Conservation (phyloP, 306 rosid genomes). For the Ormosia semicastrata region DNA sequence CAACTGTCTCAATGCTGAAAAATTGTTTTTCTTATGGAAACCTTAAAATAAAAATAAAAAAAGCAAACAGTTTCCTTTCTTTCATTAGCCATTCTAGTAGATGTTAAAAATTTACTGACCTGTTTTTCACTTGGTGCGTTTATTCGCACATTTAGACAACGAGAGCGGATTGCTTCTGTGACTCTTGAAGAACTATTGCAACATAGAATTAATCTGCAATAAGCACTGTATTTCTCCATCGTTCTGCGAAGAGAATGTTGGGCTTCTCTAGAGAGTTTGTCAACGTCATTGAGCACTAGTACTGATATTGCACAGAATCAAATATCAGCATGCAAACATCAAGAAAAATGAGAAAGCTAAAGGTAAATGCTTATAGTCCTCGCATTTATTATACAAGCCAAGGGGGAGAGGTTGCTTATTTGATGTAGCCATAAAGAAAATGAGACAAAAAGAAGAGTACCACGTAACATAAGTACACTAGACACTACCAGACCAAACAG, state of each 20-base stretch:
- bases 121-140: conserved; percentile 82
- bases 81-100: not conserved
- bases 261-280: conserved; percentile 94
- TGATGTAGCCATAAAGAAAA: not conserved
- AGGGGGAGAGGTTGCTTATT: not conserved
- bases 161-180: conserved; percentile 93
- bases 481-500: not conserved
- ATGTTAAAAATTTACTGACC: conserved; percentile 39
- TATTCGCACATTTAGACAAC: conserved; percentile 86
- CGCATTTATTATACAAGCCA: not conserved
- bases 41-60: not conserved
- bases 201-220: conserved; percentile 86
- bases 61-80: not conserved
- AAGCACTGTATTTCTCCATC: conserved; percentile 91
- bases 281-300: conserved; percentile 85
- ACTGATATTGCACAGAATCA: conserved; percentile 50
- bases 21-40: not conserved
- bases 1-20: not conserved
- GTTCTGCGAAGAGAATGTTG: conserved; percentile 95
- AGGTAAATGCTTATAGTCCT: not conserved
- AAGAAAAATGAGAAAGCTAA: not conserved
- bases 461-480: not conserved
- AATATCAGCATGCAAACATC: conserved; percentile 15
- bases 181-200: conserved; percentile 98
- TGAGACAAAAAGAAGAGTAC: not conserved